Conservation (phyloP, 2,329 filamentous ascomycete genomes). For the Gaeumannomyces sp. region DNA sequence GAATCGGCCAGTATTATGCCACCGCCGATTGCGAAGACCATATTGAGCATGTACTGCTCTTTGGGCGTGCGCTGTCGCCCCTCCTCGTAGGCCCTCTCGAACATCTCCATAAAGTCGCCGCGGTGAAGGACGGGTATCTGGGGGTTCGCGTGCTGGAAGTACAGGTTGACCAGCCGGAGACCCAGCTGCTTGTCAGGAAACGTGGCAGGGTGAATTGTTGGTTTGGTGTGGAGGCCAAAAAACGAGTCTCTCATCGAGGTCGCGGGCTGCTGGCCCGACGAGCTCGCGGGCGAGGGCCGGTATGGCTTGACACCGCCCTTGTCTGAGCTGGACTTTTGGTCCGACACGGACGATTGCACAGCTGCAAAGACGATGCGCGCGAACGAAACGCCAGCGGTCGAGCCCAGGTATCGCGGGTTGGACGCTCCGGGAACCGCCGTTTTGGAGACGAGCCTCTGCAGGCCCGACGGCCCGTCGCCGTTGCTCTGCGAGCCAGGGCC, state of each 20-base stretch:
- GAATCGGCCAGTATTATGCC: conserved; percentile 79
- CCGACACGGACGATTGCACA: conserved; percentile 65
- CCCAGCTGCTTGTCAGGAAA: conserved; percentile 78
- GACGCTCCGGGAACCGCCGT: conserved; percentile 44
- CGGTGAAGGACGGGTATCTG: conserved; percentile 91
- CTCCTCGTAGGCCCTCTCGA: conserved; percentile 72
- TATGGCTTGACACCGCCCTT: conserved; percentile 55
- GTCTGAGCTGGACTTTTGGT: conserved; percentile 61
- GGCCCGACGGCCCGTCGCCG: conserved; percentile 49
- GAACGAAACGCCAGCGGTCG: conserved; percentile 88
- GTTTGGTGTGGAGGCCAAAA: conserved; percentile 90
- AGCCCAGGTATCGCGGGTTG: conserved; percentile 75
- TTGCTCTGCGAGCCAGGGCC: conserved; percentile 30
- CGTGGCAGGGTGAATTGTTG: conserved; percentile 75
- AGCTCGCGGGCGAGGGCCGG: conserved; percentile 42
- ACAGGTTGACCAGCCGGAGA: conserved; percentile 67
- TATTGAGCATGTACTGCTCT: conserved; percentile 91
- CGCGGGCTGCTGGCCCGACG: conserved; percentile 20
- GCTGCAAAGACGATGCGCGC: conserved; percentile 90
- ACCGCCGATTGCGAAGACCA: conserved; percentile 92
- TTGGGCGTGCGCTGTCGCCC: conserved; percentile 64
- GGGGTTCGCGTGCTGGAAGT: conserved; percentile 94
- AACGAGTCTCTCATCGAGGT: conserved; percentile 93
- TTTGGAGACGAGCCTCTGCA: conserved; percentile 62
- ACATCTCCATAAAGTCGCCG: conserved; percentile 81